Evolutionary conservation across 2,329 filamentous ascomycete genomes (phyloP).

Genomic region (Leptosphaerulina australis): DNA sequence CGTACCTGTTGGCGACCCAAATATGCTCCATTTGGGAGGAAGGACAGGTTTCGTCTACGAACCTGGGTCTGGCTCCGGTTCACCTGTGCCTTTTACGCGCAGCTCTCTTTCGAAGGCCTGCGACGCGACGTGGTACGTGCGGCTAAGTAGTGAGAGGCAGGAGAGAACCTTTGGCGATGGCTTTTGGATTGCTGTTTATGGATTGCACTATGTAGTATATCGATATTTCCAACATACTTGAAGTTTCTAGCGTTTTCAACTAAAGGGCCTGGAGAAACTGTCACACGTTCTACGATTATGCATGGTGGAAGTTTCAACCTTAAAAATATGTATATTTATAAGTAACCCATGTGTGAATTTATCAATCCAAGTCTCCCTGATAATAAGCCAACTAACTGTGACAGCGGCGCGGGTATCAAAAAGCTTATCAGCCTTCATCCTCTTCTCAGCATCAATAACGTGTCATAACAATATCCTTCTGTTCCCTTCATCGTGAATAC

Average conservation of each 20-base stretch:
- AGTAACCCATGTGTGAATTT: not conserved
- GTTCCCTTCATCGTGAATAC: not conserved
- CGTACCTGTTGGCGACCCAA: not conserved
- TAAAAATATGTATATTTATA: not conserved
- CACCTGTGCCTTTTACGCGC: not conserved
- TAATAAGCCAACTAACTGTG: not conserved
- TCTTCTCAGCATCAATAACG: not conserved
- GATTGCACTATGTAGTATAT: conserved; percentile 4
- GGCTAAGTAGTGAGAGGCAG: no score
- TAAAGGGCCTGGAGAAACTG: no score
- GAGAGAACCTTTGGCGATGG: no score
- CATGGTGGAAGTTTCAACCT: no score
- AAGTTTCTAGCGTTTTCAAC: no score
- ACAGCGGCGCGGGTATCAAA: conserved; percentile 15
- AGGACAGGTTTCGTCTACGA: not conserved
- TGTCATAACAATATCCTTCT: not conserved
- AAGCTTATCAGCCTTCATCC: not conserved
- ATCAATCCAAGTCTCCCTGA: conserved; percentile 1
- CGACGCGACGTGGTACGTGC: not conserved
- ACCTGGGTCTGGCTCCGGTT: not conserved
- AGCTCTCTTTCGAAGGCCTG: not conserved
- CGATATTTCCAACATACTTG: not conserved
- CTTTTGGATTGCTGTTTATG: not conserved
- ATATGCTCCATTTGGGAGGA: not conserved
- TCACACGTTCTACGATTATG: no score